Evolutionary conservation across 2,329 filamentous ascomycete genomes (phyloP).

Genomic region (Colletotrichum sp.): DNA sequence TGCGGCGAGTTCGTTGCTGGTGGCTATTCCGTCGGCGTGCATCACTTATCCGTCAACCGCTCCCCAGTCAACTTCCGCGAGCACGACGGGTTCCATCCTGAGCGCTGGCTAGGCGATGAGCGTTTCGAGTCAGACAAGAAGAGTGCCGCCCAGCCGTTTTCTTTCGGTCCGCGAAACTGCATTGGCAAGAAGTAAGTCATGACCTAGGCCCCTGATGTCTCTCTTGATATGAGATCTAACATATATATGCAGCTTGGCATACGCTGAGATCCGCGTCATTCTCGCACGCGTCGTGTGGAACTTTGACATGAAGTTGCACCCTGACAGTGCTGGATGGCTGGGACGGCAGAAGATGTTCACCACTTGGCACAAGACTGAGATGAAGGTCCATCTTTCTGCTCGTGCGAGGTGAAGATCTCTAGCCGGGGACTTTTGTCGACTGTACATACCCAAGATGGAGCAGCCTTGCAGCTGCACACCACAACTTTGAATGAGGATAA

Average conservation of each 20-base stretch:
- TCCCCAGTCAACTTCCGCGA: slow-evolving; percentile 21
- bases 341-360: slow-evolving; percentile 19
- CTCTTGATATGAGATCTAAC: neutral
- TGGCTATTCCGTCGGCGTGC: slow-evolving; percentile 29
- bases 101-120: slow-evolving; percentile 9
- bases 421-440: too few relatives aligned
- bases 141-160: slow-evolving; percentile 52
- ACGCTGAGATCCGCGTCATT: slow-evolving; percentile 13
- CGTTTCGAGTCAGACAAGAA: slow-evolving; percentile 35
- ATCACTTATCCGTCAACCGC: slow-evolving; percentile 35
- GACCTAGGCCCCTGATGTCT: too few relatives aligned
- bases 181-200: slow-evolving; percentile 52
- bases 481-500: neutral
- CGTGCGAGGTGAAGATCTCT: neutral
- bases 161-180: slow-evolving; percentile 53
- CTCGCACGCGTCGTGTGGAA: slow-evolving; percentile 12
- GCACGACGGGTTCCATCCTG: slow-evolving; percentile 1
- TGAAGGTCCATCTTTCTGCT: slow-evolving; percentile 4
- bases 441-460: too few relatives aligned
- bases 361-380: slow-evolving; percentile 19
- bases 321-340: slow-evolving; percentile 40
- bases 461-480: too few relatives aligned
- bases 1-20: slow-evolving; percentile 38
- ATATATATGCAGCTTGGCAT: neutral
- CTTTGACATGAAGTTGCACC: slow-evolving; percentile 16